Evolutionary conservation across 805 yeast genomes (phyloP), one percentile per base, ranked within the genome.

Genomic region (Candida mattraensis): DNA sequence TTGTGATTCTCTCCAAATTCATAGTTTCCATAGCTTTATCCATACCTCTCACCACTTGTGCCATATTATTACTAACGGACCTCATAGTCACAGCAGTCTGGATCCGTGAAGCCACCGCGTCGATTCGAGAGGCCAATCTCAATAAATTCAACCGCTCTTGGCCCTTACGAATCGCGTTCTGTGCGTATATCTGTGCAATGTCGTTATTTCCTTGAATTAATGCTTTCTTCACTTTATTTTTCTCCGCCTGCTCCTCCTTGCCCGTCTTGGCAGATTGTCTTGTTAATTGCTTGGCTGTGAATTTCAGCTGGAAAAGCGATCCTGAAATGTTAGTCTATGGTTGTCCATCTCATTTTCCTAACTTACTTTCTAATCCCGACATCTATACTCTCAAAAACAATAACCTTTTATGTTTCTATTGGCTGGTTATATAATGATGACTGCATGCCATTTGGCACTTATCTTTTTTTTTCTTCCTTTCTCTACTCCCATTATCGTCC

Each of bases 61-160:
- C 77, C 98, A 93, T 93, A 50, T 88, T 89, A 2, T 89, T 88
- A 0, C 96, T 87, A 8, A 93, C 96, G 32, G 86, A 79, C 47
- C 96, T 74, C 99, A 93, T 93, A 0, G 98, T 91, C 5, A 93
- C 97, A 0, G 99, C 99, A 0, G 99, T 93, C 53, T 91, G 97
- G 2, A 93, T 95, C 40, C 99, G 67, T 4, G 94, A 83, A 0
- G 98, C 95, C 16, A 93, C 99, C 0, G 98, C 91, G 63, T 93
- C 99, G 14, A 93, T 86, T 39, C 97, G 66, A 0, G 96, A 86
- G 0, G 96, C 83, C 39, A 93, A 67, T 47, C 91, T 72, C 35
- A 93, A 66, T 36, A 93, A 63, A 55, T 84, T 91, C 35, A 91
- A 69, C 44, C 91, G 69, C 60, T 93, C 99, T 51, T 84, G 85